These are phyloP conservation scores for Ascochyta viciae-villosae DNA, from an alignment of 2,329 filamentous ascomycete species.

Conservation along the genomic window DNA sequence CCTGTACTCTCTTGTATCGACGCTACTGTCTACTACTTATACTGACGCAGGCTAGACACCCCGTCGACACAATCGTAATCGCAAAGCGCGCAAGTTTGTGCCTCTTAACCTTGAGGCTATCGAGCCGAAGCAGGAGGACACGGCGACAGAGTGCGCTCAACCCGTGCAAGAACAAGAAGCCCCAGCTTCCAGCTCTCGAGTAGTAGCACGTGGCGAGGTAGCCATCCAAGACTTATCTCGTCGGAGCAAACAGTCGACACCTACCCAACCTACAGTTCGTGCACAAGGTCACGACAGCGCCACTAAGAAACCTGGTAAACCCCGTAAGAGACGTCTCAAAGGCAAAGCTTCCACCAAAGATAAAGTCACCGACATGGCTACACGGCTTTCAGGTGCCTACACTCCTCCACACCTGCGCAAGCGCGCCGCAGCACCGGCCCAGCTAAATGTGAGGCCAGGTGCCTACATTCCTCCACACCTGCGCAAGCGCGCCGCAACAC, in stretches of 20 bases:
- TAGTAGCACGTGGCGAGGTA: conserved; percentile 11
- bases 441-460: conserved; percentile 7
- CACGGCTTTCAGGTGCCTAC: conserved; percentile 11
- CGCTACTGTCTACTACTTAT: neutral
- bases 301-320: neutral
- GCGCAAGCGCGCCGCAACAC: conserved; percentile 20
- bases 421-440: neutral
- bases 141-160: neutral
- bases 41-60: neutral
- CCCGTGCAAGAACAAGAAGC: conserved; percentile 12
- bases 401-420: conserved; percentile 38
- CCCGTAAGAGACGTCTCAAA: neutral
- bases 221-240: neutral
- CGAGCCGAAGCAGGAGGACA: neutral
- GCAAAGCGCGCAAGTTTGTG: conserved; percentile 9
- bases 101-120: conserved; percentile 1
- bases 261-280: conserved; percentile 1
- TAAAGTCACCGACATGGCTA: conserved; percentile 8
- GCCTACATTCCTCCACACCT: conserved; percentile 36
- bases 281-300: neutral
- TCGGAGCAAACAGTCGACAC: conserved; percentile 1
- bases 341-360: neutral
- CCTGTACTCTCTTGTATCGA: neutral
- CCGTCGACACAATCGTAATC: neutral
- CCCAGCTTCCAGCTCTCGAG: neutral